Conservation (phyloP, 441 rosid species). For the Theobroma grandiflorum region DNA sequence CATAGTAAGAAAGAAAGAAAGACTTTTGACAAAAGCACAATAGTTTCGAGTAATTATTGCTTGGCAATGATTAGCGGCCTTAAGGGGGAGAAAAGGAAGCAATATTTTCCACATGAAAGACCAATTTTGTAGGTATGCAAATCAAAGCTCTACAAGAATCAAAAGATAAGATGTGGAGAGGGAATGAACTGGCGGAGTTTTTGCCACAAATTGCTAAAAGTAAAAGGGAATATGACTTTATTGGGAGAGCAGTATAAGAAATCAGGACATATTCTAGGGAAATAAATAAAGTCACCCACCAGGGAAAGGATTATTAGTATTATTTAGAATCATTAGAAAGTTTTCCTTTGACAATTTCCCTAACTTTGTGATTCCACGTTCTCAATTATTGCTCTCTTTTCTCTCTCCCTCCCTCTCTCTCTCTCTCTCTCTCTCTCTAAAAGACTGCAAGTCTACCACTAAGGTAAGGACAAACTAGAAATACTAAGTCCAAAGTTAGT, state of each 20-base stretch:
- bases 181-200: not conserved
- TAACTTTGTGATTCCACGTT: constrained; percentile 17
- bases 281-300: not conserved
- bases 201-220: not conserved
- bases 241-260: not conserved
- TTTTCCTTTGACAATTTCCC: constrained; percentile 34
- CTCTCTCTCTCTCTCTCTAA: constrained; percentile 1
- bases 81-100: not conserved
- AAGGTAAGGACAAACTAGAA: not conserved
- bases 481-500: constrained; percentile 3
- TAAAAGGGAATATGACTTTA: not conserved
- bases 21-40: not conserved
- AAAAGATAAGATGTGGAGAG: not conserved
- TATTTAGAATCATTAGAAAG: constrained; percentile 28
- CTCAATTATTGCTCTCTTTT: constrained; percentile 37
- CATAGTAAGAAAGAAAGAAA: not conserved
- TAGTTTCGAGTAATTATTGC: not conserved
- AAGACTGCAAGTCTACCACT: too few species aligned
- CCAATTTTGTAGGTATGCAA: constrained; percentile 29
- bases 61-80: not conserved
- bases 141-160: too few species aligned
- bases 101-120: constrained; percentile 26
- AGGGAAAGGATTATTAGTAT: not conserved
- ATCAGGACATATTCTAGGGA: not conserved
- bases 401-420: not conserved